Conservation (phyloP, 768 basidiomycete species). For the Hortiboletus flavorubellus region DNA sequence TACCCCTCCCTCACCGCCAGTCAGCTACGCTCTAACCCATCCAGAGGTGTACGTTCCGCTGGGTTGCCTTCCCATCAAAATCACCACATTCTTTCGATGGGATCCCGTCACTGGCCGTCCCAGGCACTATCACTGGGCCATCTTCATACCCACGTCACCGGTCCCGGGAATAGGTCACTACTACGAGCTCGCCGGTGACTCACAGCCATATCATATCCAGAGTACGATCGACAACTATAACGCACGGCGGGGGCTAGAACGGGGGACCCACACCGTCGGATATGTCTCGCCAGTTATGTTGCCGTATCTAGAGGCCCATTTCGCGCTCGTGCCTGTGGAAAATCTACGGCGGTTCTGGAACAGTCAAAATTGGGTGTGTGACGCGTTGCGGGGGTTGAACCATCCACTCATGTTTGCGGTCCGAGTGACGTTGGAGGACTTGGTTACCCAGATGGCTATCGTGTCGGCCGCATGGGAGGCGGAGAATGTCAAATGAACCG, state of each 20-base stretch:
- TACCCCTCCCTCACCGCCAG: neutral
- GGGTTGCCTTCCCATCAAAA: conserved; percentile 5
- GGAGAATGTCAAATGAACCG: neutral
- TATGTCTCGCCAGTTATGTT: conserved; percentile 4
- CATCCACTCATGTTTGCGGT: conserved; percentile 1
- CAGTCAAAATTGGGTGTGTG: conserved; percentile 5
- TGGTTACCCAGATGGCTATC: conserved; percentile 7
- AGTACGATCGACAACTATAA: neutral
- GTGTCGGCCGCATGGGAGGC: conserved; percentile 4
- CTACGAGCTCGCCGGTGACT: conserved; percentile 5
- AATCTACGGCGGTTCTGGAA: neutral
- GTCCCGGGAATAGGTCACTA: neutral
- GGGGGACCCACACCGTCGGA: conserved; percentile 11
- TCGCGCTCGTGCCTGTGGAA: neutral
- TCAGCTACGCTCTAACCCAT: neutral
- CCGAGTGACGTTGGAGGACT: neutral
- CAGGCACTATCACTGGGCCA: conserved; percentile 4
- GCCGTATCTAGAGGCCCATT: conserved; percentile 3
- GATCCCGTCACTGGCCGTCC: neutral
- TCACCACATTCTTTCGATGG: neutral
- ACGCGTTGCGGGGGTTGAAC: conserved; percentile 5
- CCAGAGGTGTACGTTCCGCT: neutral
- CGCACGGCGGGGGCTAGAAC: neutral
- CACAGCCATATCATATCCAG: neutral
- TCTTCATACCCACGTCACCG: conserved; percentile 10